Evolutionary conservation across 176 grass and related monocot species (phyloP), one percentile per base, ranked within the genome.

Genomic region (Tillandsia fasciculata): DNA sequence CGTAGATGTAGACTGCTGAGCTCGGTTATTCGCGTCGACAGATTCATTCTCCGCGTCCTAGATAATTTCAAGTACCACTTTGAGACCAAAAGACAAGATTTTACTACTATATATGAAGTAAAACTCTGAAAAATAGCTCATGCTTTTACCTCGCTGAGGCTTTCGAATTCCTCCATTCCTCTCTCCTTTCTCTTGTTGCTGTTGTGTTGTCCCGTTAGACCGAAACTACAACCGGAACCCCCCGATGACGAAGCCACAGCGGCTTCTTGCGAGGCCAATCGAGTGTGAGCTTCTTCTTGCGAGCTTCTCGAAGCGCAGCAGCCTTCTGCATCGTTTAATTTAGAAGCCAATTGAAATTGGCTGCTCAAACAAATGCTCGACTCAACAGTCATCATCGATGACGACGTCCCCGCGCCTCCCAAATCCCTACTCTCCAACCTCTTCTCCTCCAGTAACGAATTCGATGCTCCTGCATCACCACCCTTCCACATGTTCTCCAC

Each of bases 291-390:
- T 54, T 63, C 75, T 53, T 70, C 22, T 8, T 69, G 42, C 14
- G 3, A 50, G 12, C 33, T 29, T 17, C 53, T 66, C 13, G 42
- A 18, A 15, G 47, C 12, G 9, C 26, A 26, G 10, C 12, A 26
- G 11, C 12, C 14, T 12, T 75, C 75, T 15, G 71, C 80, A 75
- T 82, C 78, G 0, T 52, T 20, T 2, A 58, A 1, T 48, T 77
- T n/a, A 17, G 54, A 66, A 67, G 52, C 64, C 26, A 51, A 28
- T 61, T 61, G 53, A 76, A 82, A 72, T 63, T 68, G 74, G 72
- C 84, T 85, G 84, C 83, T 79, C 65, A 76, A 69, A 76, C 89
- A 79, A 81, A 74, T 77, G 73, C 86, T 88, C 49, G 82, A 67
- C n/a, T 73, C 79, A 49, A 86, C 71, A 3, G 77, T 67, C 9